These are phyloP conservation scores for Arbutus unedo DNA, from an alignment of 148 eudicot genomes.

Conservation along the genomic window DNA sequence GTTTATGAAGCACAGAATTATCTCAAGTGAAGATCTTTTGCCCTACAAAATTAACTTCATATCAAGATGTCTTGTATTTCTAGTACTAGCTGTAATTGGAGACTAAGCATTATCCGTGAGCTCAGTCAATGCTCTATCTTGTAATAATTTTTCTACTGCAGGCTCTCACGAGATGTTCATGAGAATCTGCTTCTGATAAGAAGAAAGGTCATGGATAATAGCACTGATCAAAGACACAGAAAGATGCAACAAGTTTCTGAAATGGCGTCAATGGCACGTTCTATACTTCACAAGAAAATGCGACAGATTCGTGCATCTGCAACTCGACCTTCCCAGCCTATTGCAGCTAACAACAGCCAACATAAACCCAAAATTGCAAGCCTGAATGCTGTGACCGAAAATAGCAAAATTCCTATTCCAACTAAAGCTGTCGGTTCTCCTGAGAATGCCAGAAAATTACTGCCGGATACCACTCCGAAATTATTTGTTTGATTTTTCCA, in stretches of 20 bases:
- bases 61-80: background rate
- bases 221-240: slow-evolving; percentile 46
- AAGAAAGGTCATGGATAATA: slow-evolving; percentile 52
- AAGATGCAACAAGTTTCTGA: slow-evolving; percentile 60
- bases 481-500: background rate
- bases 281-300: slow-evolving; percentile 64
- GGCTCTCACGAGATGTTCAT: slow-evolving; percentile 68
- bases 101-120: background rate
- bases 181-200: slow-evolving; percentile 48
- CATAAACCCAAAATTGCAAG: slow-evolving; percentile 17
- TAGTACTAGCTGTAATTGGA: slow-evolving; percentile 1
- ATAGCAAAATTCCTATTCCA: slow-evolving; percentile 17
- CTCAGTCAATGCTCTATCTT: slow-evolving; percentile 2
- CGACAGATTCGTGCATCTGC: slow-evolving; percentile 52
- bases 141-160: slow-evolving; percentile 18
- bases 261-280: slow-evolving; percentile 67
- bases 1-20: slow-evolving; percentile 54
- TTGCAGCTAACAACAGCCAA: slow-evolving; percentile 19
- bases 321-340: slow-evolving; percentile 26
- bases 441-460: slow-evolving; percentile 20
- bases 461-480: slow-evolving; percentile 41
- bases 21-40: slow-evolving; percentile 53
- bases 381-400: slow-evolving; percentile 26
- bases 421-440: slow-evolving; percentile 19
- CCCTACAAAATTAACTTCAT: slow-evolving; percentile 1